phyloP scores from a whole-genome alignment of 108 stramenopile genomes.

The Cyclostephanos invisitatus region DNA sequence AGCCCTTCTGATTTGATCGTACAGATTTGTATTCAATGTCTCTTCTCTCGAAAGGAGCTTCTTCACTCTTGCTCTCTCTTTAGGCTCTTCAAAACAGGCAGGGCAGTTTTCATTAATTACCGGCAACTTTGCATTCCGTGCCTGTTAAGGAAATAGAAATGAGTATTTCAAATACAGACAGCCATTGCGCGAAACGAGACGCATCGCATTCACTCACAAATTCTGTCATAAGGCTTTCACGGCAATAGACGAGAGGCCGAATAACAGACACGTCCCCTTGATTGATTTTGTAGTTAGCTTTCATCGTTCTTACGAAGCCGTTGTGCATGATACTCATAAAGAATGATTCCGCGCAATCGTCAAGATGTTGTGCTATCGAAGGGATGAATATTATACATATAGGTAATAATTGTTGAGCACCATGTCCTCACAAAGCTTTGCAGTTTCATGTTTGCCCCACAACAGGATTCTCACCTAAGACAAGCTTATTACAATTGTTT shows the following conservation, averaged over 20 bases:
- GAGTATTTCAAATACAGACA: background rate
- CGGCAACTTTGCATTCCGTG: conserved; percentile 81
- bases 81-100: conserved; percentile 99
- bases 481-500: conserved; percentile 94
- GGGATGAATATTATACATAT: background rate
- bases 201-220: conserved; percentile 51
- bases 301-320: conserved; percentile 97
- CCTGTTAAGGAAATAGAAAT: conserved; percentile 15
- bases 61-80: conserved; percentile 96
- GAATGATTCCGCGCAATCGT: conserved; percentile 97
- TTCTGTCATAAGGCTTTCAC: conserved; percentile 91
- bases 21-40: conserved; percentile 80
- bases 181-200: background rate
- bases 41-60: conserved; percentile 93
- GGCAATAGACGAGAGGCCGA: conserved; percentile 93
- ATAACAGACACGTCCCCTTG: conserved; percentile 94
- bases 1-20: conserved; percentile 77
- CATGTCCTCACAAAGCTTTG: conserved; percentile 46
- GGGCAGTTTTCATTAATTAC: conserved; percentile 99
- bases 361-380: conserved; percentile 91
- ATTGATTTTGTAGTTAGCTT: conserved; percentile 95
- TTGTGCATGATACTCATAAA: conserved; percentile 99
- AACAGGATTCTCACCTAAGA: conserved; percentile 56
- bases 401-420: background rate
- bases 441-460: conserved; percentile 40